These are phyloP conservation scores for Moesziomyces sp. DNA, from an alignment of 1,284 basidiomycete genomes.

Conservation along the genomic window DNA sequence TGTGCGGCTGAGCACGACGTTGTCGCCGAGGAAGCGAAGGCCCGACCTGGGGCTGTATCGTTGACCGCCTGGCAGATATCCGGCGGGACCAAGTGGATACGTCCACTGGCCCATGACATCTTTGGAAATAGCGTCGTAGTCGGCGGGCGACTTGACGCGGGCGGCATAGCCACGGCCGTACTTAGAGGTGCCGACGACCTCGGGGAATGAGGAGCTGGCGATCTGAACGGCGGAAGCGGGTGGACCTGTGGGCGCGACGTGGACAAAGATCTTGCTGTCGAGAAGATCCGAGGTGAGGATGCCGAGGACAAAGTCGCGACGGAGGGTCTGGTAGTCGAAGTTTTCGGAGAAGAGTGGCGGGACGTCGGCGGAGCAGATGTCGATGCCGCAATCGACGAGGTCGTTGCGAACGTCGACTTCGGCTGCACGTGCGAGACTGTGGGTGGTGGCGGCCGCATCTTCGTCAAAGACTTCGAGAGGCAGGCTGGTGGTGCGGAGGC, in stretches of 20 bases:
- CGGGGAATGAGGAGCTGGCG: slow-evolving; percentile 75
- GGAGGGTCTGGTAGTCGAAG: slow-evolving; percentile 94
- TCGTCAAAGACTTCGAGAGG: slow-evolving; percentile 60
- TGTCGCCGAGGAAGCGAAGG: slow-evolving; percentile 51
- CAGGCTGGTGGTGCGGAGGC: slow-evolving; percentile 54
- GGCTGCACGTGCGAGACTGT: slow-evolving; percentile 41
- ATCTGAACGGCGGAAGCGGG: slow-evolving; percentile 33
- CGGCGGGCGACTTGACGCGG: slow-evolving; percentile 54
- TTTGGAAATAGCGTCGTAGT: slow-evolving; percentile 70
- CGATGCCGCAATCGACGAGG: slow-evolving; percentile 80
- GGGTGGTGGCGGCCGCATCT: slow-evolving; percentile 34
- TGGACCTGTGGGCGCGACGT: slow-evolving; percentile 73
- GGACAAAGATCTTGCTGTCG: slow-evolving; percentile 92
- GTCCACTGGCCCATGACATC: slow-evolving; percentile 93
- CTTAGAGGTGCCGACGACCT: slow-evolving; percentile 74
- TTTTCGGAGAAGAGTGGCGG: slow-evolving; percentile 98
- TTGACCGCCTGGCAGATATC: slow-evolving; percentile 81
- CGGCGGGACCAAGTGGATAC: slow-evolving; percentile 92
- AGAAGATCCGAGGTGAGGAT: slow-evolving; percentile 93
- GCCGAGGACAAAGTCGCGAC: slow-evolving; percentile 94
- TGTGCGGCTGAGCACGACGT: slow-evolving; percentile 44
- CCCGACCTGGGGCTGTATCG: slow-evolving; percentile 41
- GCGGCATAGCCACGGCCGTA: slow-evolving; percentile 74
- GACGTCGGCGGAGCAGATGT: slow-evolving; percentile 79
- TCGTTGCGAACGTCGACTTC: slow-evolving; percentile 87